Base-by-base conservation (phyloP, 2,329 filamentous ascomycete genomes). In the Chaetomium olivaceum region DNA sequence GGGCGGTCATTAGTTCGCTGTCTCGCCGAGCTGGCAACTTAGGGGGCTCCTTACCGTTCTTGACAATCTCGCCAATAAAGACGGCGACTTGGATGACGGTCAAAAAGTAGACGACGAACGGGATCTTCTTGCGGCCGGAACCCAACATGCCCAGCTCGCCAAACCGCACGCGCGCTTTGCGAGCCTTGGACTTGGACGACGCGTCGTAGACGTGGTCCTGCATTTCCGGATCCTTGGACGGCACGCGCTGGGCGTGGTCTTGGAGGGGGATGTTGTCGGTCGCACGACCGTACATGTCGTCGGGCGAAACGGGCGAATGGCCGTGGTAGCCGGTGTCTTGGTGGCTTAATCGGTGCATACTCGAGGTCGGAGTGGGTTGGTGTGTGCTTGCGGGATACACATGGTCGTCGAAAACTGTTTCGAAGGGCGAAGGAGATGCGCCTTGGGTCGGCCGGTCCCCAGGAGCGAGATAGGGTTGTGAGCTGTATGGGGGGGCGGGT, bases 31-130 rank as follows among this genome's bases (percentile, higher is more conserved):
- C 8, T 51, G 12, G 23, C 9, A 19, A 6, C 9, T 21, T 6
- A 33, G 39, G 9, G 14, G 11, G 16, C 12, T 23, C 7, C 86
- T 73, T 83, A 92, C 91, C 89, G 77, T 93, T 96, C 74, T 89
- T 91, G 57, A 91, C 89, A 68, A 99, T 81, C 79, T 98, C 92
- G 61, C 84, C 92, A 69, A 98, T 91, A 74, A 99, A 99, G 31
- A 98, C 92, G 19, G 83, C 87, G 23, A 95, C 79, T 76, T 98
- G 93, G 14, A 90, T 84, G 33, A 88, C 62, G 2, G 92, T 91
- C 69, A 98, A 85, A 52, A 89, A 78, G 76, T 94, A 98, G 39
- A 93, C 91, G 7, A 97, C 87, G 84, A 91, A 95, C 0, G 95
- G 90, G 61, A 89, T 86, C 67, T 81, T 80, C 74, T 83, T 85